These are phyloP conservation scores for Endocarpon pusillum DNA, from an alignment of 495 filamentous ascomycete genomes.

Conservation along the genomic window DNA sequence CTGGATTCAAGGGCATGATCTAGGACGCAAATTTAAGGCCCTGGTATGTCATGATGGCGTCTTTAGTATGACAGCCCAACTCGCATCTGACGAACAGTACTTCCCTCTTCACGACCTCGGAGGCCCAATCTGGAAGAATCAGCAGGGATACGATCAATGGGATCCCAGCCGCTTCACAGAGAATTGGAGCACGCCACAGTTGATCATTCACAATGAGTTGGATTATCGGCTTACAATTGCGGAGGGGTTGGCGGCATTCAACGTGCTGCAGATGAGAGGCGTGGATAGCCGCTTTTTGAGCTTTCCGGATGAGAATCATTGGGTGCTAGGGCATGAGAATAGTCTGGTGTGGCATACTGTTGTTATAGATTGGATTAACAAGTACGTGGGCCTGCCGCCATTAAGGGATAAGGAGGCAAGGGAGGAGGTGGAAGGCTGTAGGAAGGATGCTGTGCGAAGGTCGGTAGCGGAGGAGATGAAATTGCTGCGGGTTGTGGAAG, in stretches of 20 bases:
- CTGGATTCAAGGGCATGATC: conserved; percentile 35
- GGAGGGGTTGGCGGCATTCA: conserved; percentile 77
- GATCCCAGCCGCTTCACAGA: conserved; percentile 52
- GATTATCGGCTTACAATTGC: conserved; percentile 76
- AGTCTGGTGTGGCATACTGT: conserved; percentile 79
- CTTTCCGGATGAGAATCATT: conserved; percentile 77
- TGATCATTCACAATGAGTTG: conserved; percentile 81
- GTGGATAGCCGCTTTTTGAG: conserved; percentile 41
- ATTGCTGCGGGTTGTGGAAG: conserved; percentile 47
- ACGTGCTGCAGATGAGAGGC: conserved; percentile 55
- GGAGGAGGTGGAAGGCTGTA: conserved; percentile 46
- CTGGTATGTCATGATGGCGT: conserved; percentile 85
- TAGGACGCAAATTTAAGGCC: conserved; percentile 66
- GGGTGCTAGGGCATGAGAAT: conserved; percentile 87
- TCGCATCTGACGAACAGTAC: conserved; percentile 73
- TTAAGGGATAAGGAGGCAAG: conserved; percentile 46
- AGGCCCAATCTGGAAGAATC: conserved; percentile 56
- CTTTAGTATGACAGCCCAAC: conserved; percentile 60
- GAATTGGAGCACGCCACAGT: conserved; percentile 71
- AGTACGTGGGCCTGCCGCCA: conserved; percentile 42
- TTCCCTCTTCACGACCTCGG: conserved; percentile 74
- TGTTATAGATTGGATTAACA: conserved; percentile 80
- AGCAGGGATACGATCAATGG: conserved; percentile 65
- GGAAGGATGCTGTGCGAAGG: conserved; percentile 50
- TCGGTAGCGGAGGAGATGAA: conserved; percentile 60